Evolutionary conservation across 2,329 filamentous ascomycete species (phyloP).

Genomic region (Pseudogymnoascus sp.): DNA sequence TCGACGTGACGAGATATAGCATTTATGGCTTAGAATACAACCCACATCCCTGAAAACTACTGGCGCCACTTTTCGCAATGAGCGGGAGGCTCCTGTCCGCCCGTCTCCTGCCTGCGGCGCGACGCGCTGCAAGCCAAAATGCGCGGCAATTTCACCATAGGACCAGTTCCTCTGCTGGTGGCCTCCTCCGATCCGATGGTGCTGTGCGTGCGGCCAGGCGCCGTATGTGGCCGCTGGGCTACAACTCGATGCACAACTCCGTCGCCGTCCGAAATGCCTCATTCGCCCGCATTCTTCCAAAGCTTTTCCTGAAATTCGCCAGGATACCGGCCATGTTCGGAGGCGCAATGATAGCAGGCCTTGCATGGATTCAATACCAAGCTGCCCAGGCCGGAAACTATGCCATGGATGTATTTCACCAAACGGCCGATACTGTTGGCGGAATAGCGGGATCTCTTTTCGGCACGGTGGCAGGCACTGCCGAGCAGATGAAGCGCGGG

Average conservation of each 20-base stretch:
- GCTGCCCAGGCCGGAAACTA: constrained; percentile 75
- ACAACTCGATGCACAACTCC: constrained; percentile 75
- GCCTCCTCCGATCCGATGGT: constrained; percentile 58
- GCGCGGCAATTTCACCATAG: constrained; percentile 55
- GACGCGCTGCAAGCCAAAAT: constrained; percentile 44
- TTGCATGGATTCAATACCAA: constrained; percentile 95
- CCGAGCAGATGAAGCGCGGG: constrained; percentile 68
- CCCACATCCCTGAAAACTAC: constrained; percentile 7
- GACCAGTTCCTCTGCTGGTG: constrained; percentile 51
- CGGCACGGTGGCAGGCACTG: constrained; percentile 63
- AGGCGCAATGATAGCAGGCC: constrained; percentile 72
- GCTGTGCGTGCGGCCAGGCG: constrained; percentile 51
- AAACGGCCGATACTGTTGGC: constrained; percentile 62
- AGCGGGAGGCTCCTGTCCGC: constrained; percentile 57
- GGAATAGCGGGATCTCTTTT: constrained; percentile 62
- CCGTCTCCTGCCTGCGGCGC: constrained; percentile 58
- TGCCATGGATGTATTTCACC: constrained; percentile 65
- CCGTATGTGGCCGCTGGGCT: constrained; percentile 66
- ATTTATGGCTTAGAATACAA: constrained; percentile 17
- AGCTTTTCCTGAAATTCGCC: constrained; percentile 80
- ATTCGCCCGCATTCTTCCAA: constrained; percentile 64
- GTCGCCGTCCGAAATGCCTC: constrained; percentile 56
- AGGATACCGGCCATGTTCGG: constrained; percentile 87
- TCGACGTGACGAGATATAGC: not conserved
- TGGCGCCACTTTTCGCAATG: constrained; percentile 21